Conservation (phyloP, 345 rosid species). For the Geranium brycei region DNA sequence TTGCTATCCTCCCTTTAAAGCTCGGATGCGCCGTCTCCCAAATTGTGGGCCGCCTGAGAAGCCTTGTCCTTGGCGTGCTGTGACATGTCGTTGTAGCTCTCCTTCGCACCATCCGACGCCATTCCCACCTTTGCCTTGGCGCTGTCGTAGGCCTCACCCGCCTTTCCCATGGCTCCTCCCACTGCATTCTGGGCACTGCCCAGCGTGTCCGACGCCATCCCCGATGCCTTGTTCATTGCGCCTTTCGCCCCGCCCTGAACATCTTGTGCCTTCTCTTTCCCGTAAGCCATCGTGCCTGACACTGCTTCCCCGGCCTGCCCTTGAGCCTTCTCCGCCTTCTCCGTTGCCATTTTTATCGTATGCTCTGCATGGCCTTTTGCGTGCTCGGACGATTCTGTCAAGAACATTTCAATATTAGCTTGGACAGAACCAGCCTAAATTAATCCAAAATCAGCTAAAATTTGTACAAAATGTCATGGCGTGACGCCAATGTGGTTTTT, state of each 20-base stretch:
- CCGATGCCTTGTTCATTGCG: neutral
- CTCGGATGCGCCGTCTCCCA: conserved; percentile 16
- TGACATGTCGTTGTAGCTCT: conserved; percentile 5
- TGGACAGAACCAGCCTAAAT: too few relatives aligned
- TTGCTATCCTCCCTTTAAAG: conserved; percentile 5
- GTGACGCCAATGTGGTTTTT: too few relatives aligned
- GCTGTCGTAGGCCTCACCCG: conserved; percentile 13
- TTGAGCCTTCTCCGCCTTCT: neutral
- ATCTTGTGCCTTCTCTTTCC: conserved; percentile 6
- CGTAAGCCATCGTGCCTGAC: neutral
- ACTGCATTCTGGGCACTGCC: conserved; percentile 10
- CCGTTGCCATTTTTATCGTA: conserved; percentile 11
- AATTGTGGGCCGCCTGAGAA: conserved; percentile 27
- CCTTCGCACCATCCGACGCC: conserved; percentile 31
- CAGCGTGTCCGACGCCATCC: conserved; percentile 11
- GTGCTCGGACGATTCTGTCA: too few relatives aligned
- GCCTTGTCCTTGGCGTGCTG: conserved; percentile 29
- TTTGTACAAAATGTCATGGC: too few relatives aligned
- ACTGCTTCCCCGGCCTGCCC: neutral
- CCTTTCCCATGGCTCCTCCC: conserved; percentile 7
- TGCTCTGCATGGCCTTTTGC: neutral
- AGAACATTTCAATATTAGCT: too few relatives aligned
- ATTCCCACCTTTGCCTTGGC: conserved; percentile 24
- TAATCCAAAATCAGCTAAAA: too few relatives aligned
- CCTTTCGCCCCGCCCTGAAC: conserved; percentile 4